Base-by-base conservation (phyloP, 2,329 filamentous ascomycete species). In the Fusarium aywerte region DNA sequence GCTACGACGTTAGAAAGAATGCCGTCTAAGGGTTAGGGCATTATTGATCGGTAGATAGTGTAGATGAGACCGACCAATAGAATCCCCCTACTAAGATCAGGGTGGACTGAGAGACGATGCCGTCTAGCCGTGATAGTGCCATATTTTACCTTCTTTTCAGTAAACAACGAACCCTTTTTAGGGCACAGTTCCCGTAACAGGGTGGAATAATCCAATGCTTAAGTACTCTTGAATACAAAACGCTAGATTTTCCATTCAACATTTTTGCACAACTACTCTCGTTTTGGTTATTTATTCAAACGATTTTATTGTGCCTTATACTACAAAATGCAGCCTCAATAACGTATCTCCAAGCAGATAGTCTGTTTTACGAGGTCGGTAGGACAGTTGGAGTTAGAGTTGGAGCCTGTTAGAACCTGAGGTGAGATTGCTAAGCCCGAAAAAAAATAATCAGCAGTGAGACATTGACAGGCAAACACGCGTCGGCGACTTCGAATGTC, bases 1-100 rank as follows among this genome's bases (percentile, higher is more conserved):
- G 63, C 63, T 11, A 49, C n/a, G 15, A 48, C 25, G 36, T 67
- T 67, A 21, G 58, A 64, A 5, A 63, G 63, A 7, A 67, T 67
- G 16, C 44, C 64, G 7, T 51, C 21, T 7, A 67, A 31, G 13
- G 63, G 63, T 15, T 31, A 51, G 8, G 63, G 63, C 18, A 67
- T 53, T 36, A 67, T 42, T 5, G 35, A 39, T 45, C 36, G 48
- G 13, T 62, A 62, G 16, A 67, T 44, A 9, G 42, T 53, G 51
- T 64, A 67, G 7, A 13, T 18, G 8, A 67, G 29, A 9, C 51
- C 51, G 16, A 31, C 47, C 6, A 67, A 45, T 16, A 67, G 16
- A 1, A 62, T 15, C 40, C 39, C 11, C 42, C 63, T 9, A 45
- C 32, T 1, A 64, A 12, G 8, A 50, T 2, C 16, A 42, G 42